Percentiles rank a stretch among this genome's conserved stretches.
Conservation (phyloP, 805 yeast genomes). For the Saccharomycopsis capsularis region DNA sequence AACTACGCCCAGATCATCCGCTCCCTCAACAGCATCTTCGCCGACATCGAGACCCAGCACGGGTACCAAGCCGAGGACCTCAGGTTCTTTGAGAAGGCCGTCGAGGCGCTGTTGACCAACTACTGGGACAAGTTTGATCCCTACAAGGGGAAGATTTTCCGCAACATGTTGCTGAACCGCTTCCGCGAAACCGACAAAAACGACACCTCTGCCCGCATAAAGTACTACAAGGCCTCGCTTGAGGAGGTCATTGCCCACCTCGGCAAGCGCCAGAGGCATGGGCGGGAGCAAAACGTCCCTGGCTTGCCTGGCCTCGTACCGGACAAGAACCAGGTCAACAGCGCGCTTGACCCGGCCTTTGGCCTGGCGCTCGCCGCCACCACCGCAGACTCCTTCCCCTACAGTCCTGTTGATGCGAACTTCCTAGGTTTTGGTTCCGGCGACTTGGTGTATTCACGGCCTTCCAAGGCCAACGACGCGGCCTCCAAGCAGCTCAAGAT, state of each 20-base stretch:
- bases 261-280: background rate
- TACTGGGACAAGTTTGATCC: conserved; percentile 17
- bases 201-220: conserved; percentile 6
- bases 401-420: background rate
- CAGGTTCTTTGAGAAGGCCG: conserved; percentile 15
- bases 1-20: background rate
- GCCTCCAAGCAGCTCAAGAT: conserved; percentile 1
- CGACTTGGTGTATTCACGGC: conserved; percentile 12
- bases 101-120: conserved; percentile 11
- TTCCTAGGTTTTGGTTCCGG: conserved; percentile 17
- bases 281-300: background rate
- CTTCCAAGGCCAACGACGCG: background rate
- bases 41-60: background rate
- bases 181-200: conserved; percentile 1
- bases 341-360: background rate
- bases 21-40: background rate
- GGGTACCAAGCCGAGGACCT: conserved; percentile 8
- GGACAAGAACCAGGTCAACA: background rate
- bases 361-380: background rate
- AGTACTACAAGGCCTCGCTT: conserved; percentile 4
- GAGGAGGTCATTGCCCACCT: conserved; percentile 6
- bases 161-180: conserved; percentile 3
- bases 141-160: conserved; percentile 10
- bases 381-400: background rate
- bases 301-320: background rate